Evolutionary conservation across 805 yeast species (phyloP), one percentile per base, ranked within the genome.

Genomic region (Lachancea meyersii): DNA sequence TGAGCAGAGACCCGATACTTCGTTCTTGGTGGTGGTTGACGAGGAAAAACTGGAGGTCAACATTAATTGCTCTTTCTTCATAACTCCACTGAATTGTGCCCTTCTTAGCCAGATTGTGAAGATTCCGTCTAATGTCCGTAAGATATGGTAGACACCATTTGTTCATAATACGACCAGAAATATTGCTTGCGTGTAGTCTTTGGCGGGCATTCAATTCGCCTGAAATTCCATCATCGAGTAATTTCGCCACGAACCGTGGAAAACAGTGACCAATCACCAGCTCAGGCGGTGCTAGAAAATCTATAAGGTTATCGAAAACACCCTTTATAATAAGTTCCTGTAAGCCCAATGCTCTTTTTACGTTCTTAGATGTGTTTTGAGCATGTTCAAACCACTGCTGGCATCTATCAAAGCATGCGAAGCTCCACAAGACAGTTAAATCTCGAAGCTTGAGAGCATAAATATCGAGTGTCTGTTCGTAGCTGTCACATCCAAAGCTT

Each of bases 231-330:
- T 46, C 45, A 11, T 26, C 41, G 19, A 39, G n/a, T 17, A 14
- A 18, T 21, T 41, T 43, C 14, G 52, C 31, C 6, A 28, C 16
- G 17, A 30, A 37, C 4, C 35, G 16, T 0, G 86, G 83, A 40
- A 73, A 70, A 21, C 75, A 57, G 3, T 46, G 50, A 2, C 58
- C 48, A 1, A 80, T 62, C 0, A 81, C 75, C 3, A 64, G 53
- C 28, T 72, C 68, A 0, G 87, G 87, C 1, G 82, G 74, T 0
- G 86, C 84, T 54, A 79, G 63, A 41, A 68, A 77, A 20, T 73
- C 73, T 4, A 71, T 70, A 41, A 80, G 79, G 14, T 70, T 53
- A 5, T 50, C 48, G 19, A 59, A 59, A 5, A 60, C 48, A 22
- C 38, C 41, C 20, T 44, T 44, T 1, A 54, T 45, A 5, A 61